These are phyloP conservation scores for Cryptococcus maquisensis DNA, from an alignment of 1,284 basidiomycete genomes.

Conservation along the genomic window DNA sequence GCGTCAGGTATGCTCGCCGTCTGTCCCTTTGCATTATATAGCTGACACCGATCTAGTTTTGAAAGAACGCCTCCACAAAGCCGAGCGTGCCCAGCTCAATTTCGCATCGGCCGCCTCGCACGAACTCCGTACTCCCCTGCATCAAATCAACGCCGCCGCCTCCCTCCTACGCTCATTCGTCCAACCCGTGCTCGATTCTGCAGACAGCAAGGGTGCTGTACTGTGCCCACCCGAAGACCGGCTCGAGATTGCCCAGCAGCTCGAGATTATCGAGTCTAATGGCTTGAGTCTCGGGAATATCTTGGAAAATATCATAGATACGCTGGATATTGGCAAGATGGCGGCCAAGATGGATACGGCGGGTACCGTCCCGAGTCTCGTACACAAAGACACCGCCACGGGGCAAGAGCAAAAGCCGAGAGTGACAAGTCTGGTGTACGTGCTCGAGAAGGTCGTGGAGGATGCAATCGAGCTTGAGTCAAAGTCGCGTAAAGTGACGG, in stretches of 20 bases:
- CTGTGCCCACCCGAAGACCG: conserved; percentile 22
- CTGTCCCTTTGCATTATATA: conserved; percentile 21
- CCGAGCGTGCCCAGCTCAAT: conserved; percentile 43
- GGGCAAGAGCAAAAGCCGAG: not conserved
- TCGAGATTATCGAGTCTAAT: conserved; percentile 46
- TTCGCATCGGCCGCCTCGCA: conserved; percentile 46
- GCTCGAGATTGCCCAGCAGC: conserved; percentile 35
- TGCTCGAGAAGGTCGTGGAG: conserved; percentile 28
- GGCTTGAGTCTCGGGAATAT: conserved; percentile 45
- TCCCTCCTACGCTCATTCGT: conserved; percentile 40
- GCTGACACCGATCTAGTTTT: conserved; percentile 28
- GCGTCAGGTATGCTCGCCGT: conserved; percentile 27
- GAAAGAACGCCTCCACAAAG: conserved; percentile 30
- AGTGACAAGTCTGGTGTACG: conserved; percentile 14
- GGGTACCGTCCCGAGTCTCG: too few relatives aligned
- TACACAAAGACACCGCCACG: not conserved
- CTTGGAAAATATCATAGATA: conserved; percentile 46
- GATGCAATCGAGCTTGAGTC: conserved; percentile 26
- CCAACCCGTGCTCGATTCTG: not conserved
- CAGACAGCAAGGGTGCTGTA: conserved; percentile 8
- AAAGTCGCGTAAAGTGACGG: conserved; percentile 24
- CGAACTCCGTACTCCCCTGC: conserved; percentile 46
- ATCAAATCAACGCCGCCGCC: conserved; percentile 47
- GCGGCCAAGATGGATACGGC: conserved; percentile 9
- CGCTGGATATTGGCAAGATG: conserved; percentile 21